Conservation (phyloP, 75 land plant genomes). For the Selaginella moellendorffii region DNA sequence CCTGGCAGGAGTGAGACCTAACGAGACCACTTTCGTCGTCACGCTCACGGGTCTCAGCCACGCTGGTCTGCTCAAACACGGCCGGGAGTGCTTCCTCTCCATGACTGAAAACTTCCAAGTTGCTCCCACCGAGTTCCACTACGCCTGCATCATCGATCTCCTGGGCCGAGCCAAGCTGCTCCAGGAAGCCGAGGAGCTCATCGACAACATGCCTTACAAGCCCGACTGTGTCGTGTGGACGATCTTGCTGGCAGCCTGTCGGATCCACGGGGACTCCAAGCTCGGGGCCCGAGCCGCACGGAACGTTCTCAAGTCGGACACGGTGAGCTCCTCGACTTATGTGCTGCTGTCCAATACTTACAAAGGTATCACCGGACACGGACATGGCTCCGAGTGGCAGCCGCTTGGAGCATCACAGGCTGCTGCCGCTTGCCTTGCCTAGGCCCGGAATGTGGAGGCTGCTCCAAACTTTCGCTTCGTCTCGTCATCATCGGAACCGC, state of each 20-base stretch:
- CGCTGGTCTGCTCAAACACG: background rate
- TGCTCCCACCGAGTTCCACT: background rate
- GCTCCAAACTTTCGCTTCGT: slow-evolving; percentile 29
- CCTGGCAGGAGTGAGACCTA: background rate
- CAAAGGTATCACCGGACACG: background rate
- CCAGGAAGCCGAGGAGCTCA: background rate
- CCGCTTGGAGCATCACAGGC: background rate
- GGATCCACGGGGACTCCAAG: background rate
- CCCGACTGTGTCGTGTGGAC: background rate
- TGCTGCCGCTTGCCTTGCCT: background rate
- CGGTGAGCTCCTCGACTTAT: background rate
- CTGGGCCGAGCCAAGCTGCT: background rate
- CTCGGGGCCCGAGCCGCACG: background rate
- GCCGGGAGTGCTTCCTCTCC: background rate
- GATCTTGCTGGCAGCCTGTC: background rate
- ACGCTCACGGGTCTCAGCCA: background rate
- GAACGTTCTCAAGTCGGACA: background rate
- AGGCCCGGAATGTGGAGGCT: background rate
- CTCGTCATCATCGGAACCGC: slow-evolving; percentile 14
- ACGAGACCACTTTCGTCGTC: background rate
- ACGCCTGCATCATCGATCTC: background rate
- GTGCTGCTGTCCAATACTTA: background rate
- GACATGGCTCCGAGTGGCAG: background rate
- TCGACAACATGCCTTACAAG: background rate
- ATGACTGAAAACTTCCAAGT: background rate